A percentile compares a stretch with the other conserved stretches of the same genome.
Conservation (phyloP, 2,329 filamentous ascomycete species). For the Cytospora schulzeri region DNA sequence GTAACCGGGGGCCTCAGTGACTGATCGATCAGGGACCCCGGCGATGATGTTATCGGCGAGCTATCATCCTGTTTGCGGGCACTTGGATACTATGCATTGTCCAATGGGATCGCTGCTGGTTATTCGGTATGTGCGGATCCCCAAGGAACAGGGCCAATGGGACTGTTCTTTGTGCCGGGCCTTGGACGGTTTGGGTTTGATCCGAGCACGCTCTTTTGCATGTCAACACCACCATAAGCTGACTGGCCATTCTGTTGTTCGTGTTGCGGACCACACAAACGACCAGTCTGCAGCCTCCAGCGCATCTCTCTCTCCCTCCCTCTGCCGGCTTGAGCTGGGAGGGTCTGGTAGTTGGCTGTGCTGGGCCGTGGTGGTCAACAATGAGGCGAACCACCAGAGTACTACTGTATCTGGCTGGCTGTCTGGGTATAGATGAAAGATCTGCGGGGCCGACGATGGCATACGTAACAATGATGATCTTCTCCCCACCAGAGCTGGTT, state of each 20-base stretch:
- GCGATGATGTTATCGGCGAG: constrained; percentile 26
- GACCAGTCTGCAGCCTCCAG: background rate
- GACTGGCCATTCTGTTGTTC: background rate
- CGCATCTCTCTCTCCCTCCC: background rate
- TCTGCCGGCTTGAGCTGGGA: background rate
- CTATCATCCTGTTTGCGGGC: constrained; percentile 27
- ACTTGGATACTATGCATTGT: constrained; percentile 14
- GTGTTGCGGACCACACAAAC: background rate
- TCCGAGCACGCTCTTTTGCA: background rate
- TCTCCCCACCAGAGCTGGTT: constrained; percentile 1
- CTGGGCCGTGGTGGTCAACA: background rate
- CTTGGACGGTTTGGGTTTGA: background rate
- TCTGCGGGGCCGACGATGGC: background rate
- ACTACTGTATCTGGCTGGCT: too few relatives aligned
- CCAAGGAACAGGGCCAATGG: constrained; percentile 7
- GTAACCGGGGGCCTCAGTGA: background rate
- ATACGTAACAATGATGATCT: background rate
- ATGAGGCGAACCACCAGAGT: background rate
- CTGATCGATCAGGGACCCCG: constrained; percentile 14
- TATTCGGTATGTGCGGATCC: background rate
- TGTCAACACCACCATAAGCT: background rate
- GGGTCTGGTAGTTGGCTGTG: background rate
- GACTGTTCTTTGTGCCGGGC: background rate
- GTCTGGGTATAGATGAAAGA: background rate
- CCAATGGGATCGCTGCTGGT: constrained; percentile 11